Evolutionary conservation across 441 rosid genomes (phyloP).

Genomic region (Hypseocharis bilobata): DNA sequence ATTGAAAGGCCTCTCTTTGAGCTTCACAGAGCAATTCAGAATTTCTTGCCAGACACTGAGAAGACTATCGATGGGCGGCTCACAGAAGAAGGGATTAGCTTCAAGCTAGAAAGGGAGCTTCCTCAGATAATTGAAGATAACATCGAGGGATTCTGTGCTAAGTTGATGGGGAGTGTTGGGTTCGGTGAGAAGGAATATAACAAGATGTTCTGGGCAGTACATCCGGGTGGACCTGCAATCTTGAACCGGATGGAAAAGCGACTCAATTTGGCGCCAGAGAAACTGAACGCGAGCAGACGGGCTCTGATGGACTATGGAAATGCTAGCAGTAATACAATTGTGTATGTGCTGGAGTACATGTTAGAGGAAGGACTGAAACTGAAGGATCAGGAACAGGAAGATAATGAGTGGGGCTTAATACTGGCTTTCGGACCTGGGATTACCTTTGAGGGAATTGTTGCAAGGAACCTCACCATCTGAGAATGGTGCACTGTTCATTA

Average conservation of each 20-base stretch:
- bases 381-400: conserved; percentile 22
- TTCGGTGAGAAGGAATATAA: conserved; percentile 44
- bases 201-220: conserved; percentile 88
- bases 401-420: conserved; percentile 61
- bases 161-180: conserved; percentile 41
- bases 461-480: conserved; percentile 66
- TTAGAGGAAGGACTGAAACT: conserved; percentile 51
- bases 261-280: conserved; percentile 56
- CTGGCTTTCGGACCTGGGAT: conserved; percentile 92
- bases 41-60: conserved; percentile 70
- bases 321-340: conserved; percentile 85
- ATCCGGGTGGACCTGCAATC: conserved; percentile 97
- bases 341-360: conserved; percentile 82
- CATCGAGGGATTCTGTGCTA: conserved; percentile 63
- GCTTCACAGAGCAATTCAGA: conserved; percentile 76
- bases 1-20: conserved; percentile 71
- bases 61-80: conserved; percentile 71
- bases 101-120: conserved; percentile 78
- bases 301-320: conserved; percentile 90
- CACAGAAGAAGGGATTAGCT: conserved; percentile 80
- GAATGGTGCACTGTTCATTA: no score
- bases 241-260: conserved; percentile 69
- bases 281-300: conserved; percentile 63
- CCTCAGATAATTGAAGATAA: conserved; percentile 84
- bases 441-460: conserved; percentile 88